A percentile compares a stretch with the other conserved stretches of the same genome.
Conservation (phyloP, 2,329 filamentous ascomycete species). For the Capronia coronata region DNA sequence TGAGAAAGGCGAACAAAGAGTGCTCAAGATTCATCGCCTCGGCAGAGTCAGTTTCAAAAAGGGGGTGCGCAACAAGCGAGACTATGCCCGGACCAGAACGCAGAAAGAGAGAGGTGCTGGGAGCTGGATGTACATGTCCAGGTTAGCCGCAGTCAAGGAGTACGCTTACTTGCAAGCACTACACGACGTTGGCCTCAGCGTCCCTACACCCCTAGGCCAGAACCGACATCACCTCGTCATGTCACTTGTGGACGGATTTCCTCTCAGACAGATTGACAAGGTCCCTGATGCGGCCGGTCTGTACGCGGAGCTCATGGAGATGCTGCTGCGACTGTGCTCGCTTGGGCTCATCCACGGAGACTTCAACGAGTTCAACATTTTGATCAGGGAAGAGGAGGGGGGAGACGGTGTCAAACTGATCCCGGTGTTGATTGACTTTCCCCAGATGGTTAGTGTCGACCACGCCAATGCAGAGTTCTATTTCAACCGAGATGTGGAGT, state of each 20-base stretch:
- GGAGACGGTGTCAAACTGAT: constrained; percentile 44
- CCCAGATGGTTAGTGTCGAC: constrained; percentile 94
- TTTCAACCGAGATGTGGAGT: constrained; percentile 91
- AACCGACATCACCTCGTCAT: constrained; percentile 95
- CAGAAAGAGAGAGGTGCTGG: constrained; percentile 49
- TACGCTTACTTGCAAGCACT: constrained; percentile 90
- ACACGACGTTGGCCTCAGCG: constrained; percentile 74
- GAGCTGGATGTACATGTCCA: constrained; percentile 97
- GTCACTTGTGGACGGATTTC: constrained; percentile 86
- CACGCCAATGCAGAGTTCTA: constrained; percentile 94
- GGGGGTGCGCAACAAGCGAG: constrained; percentile 80
- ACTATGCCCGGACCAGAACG: constrained; percentile 70
- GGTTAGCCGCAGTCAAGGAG: constrained; percentile 87
- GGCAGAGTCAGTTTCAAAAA: constrained; percentile 95
- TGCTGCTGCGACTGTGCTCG: constrained; percentile 76
- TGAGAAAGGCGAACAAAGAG: constrained; percentile 65
- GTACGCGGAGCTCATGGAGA: constrained; percentile 82
- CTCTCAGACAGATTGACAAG: constrained; percentile 76
- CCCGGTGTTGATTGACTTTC: constrained; percentile 92
- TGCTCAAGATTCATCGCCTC: constrained; percentile 92
- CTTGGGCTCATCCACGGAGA: constrained; percentile 94
- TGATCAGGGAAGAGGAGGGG: constrained; percentile 74
- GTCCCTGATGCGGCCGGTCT: constrained; percentile 78
- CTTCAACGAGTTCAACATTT: constrained; percentile 98
- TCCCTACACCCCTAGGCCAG: constrained; percentile 81